Evolutionary conservation across 768 basidiomycete species (phyloP), one percentile per base, ranked within the genome.

Genomic region (Russula lepida): DNA sequence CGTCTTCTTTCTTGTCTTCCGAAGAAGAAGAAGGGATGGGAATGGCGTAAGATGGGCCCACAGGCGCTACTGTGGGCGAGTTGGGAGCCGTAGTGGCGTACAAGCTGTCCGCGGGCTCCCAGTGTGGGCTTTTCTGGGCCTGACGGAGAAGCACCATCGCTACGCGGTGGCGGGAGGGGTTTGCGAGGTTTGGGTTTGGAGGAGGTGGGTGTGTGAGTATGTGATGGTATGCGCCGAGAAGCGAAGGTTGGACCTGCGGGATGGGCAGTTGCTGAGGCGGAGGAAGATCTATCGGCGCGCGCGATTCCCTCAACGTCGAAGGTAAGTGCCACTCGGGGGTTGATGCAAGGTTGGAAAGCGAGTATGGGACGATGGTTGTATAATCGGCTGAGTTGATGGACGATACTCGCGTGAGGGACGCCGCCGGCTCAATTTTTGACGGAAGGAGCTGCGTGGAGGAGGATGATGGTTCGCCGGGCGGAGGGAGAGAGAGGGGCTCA

Each of bases 261-360:
- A 79, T 79, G 5, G 80, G 71, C 6, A 77, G 69, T 5, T 75
- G 77, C 28, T 71, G 17, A 3, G 67, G 51, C 27, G 66, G 53
- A 21, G 65, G 66, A 0, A 66, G 13, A 12, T 68, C 66, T 1
- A 53, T 32, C 8, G 64, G 47, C 11, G 30, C 48, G 0, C 50
- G 58, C 21, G 60, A 32, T 30, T 59, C 54, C 13, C 72, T 62
- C 6, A 66, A 46, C 3, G 67, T 66, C 11, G 66, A 59, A 32
- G 81, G 88, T 0, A 91, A 75, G 69, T 90, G 88, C 83, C 86
- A 85, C 67, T 86, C 79, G 19, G 86, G 78, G 7, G 80, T 76
- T 7, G 77, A 74, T 4, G 86, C 79, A 25, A 92, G 81, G 4
- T 85, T 78, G 0, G 89, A 92, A 65, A 86, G 82, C 2, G 79